phyloP scores from a whole-genome alignment of 768 basidiomycete genomes.

The Atractiella rhizophila region DNA sequence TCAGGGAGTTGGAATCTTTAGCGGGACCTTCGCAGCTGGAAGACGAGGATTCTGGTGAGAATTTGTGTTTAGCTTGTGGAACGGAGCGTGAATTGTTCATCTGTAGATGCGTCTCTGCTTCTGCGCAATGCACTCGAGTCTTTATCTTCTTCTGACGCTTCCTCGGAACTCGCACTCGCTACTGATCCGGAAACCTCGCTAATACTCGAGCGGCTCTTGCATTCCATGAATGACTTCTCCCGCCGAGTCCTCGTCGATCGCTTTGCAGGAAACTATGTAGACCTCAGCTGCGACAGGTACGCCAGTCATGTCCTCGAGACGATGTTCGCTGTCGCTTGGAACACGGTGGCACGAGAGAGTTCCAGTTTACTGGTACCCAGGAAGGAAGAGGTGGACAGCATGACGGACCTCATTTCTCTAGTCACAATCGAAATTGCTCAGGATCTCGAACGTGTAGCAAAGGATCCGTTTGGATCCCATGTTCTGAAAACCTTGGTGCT shows the following conservation, averaged over 20 bases:
- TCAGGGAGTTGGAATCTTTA: not conserved
- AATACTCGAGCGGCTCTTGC: constrained; percentile 61
- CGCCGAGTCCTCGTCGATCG: constrained; percentile 69
- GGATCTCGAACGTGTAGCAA: constrained; percentile 39
- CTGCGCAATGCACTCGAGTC: no score
- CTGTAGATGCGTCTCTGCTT: constrained; percentile 63
- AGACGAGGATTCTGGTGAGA: not conserved
- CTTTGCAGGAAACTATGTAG: constrained; percentile 56
- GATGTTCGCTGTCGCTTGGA: constrained; percentile 11
- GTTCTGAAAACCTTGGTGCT: constrained; percentile 72
- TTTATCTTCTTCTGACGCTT: no score
- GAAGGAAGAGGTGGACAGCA: no score
- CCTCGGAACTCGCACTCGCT: constrained; percentile 63
- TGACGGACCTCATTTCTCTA: not conserved
- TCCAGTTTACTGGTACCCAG: no score
- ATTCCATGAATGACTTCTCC: constrained; percentile 94
- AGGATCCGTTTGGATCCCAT: constrained; percentile 81
- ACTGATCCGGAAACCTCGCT: constrained; percentile 85
- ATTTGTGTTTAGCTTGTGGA: constrained; percentile 17
- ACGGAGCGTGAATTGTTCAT: constrained; percentile 57
- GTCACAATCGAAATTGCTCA: not conserved
- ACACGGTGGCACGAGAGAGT: no score
- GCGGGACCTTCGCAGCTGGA: not conserved
- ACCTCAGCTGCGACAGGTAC: constrained; percentile 9
- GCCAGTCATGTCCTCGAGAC: constrained; percentile 13